phyloP scores from a whole-genome alignment of 805 yeast species.

The Candida nemodendra region DNA sequence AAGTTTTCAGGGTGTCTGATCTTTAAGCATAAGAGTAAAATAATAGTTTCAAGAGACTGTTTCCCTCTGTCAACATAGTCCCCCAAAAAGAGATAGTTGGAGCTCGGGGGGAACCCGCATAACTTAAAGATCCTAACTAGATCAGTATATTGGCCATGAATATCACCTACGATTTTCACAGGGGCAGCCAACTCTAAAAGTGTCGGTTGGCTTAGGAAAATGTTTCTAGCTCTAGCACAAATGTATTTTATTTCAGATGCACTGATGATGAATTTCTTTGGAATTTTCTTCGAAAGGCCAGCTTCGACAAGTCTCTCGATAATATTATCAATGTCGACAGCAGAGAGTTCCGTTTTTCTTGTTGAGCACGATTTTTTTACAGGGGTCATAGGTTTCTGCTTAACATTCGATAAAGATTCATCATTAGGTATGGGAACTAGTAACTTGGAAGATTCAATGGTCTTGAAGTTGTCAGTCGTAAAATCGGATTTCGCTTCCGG shows the following conservation, averaged over 20 bases:
- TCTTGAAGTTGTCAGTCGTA: not conserved
- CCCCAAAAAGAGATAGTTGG: slow-evolving; percentile 56
- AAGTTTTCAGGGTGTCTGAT: slow-evolving; percentile 61
- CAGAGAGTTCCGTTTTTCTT: no score
- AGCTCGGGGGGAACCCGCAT: slow-evolving; percentile 60
- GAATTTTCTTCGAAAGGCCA: slow-evolving; percentile 43
- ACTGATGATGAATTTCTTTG: slow-evolving; percentile 50
- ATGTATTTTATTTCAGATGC: slow-evolving; percentile 55
- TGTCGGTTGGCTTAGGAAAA: slow-evolving; percentile 64
- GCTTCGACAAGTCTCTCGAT: slow-evolving; percentile 58
- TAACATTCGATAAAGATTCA: not conserved
- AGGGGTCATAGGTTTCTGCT: not conserved
- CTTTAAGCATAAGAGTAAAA: slow-evolving; percentile 51
- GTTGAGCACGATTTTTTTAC: slow-evolving; percentile 2
- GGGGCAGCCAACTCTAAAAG: slow-evolving; percentile 69
- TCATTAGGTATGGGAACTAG: not conserved
- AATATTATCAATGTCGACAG: slow-evolving; percentile 56
- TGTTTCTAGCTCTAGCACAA: slow-evolving; percentile 56
- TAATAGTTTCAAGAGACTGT: slow-evolving; percentile 54
- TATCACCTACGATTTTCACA: slow-evolving; percentile 80
- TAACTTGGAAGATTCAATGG: not conserved
- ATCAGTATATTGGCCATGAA: slow-evolving; percentile 67
- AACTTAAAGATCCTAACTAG: slow-evolving; percentile 52
- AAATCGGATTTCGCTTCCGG: slow-evolving; percentile 21
- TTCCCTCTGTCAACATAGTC: slow-evolving; percentile 62